Evolutionary conservation across 2,329 filamentous ascomycete species (phyloP).

Genomic region (Aureobasidium pullulans): DNA sequence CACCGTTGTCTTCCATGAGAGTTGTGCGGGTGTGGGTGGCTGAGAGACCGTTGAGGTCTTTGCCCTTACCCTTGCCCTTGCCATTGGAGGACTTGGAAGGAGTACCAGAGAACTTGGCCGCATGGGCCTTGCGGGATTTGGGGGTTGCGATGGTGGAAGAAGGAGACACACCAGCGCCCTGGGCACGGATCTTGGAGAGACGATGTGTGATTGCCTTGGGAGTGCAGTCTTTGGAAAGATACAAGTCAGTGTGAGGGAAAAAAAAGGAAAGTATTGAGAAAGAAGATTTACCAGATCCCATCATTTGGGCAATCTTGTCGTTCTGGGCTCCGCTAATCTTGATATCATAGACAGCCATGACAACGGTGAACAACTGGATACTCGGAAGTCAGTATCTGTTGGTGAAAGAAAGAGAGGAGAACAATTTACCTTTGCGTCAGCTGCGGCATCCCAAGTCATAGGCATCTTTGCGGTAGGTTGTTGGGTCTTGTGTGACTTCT

Average conservation of each 20-base stretch:
- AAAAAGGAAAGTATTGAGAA: not conserved
- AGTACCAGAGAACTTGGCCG: not conserved
- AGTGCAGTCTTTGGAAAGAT: slow-evolving; percentile 21
- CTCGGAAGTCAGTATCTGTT: not conserved
- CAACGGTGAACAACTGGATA: slow-evolving; percentile 21
- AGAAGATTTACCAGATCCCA: slow-evolving; percentile 21
- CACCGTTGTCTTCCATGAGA: not conserved
- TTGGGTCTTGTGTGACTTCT: not conserved
- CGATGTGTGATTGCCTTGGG: slow-evolving; percentile 27
- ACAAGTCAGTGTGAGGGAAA: not conserved
- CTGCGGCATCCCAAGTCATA: slow-evolving; percentile 25
- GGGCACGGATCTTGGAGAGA: slow-evolving; percentile 19
- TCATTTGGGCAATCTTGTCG: slow-evolving; percentile 21
- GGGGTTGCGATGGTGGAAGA: not conserved
- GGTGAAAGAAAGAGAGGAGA: not conserved
- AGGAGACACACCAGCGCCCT: not conserved
- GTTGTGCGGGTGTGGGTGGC: not conserved
- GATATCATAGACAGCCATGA: slow-evolving; percentile 26
- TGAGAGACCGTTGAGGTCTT: not conserved
- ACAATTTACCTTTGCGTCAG: slow-evolving; percentile 24
- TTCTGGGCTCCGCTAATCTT: slow-evolving; percentile 20
- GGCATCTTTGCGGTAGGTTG: slow-evolving; percentile 20
- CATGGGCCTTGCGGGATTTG: not conserved
- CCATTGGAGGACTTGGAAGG: not conserved
- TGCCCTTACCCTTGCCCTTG: not conserved